Conservation (phyloP, 73 alveolate genomes). For the Breviolum minutum region DNA sequence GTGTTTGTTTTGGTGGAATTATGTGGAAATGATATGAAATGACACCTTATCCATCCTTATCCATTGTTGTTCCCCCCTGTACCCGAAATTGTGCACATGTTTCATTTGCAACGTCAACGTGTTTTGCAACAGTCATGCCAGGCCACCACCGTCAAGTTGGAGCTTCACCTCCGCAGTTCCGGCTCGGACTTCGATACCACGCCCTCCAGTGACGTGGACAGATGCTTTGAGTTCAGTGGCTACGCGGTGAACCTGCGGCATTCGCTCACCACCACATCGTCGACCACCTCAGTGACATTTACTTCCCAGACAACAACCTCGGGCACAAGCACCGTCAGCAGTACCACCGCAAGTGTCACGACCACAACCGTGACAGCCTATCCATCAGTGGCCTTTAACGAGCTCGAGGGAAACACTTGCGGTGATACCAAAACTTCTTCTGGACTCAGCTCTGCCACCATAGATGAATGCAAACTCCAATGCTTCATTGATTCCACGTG, state of each 20-base stretch:
- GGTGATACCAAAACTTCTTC: conserved; percentile 27
- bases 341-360: not conserved
- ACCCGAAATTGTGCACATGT: no score
- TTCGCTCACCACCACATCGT: conserved; percentile 51
- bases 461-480: conserved; percentile 51
- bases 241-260: conserved; percentile 68
- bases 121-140: not conserved
- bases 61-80: no score
- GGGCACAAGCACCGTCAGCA: not conserved
- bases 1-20: no score
- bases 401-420: conserved; percentile 28
- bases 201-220: conserved; percentile 27
- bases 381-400: conserved; percentile 79
- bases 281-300: not conserved
- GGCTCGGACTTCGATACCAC: conserved; percentile 14
- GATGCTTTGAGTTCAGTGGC: conserved; percentile 55
- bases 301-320: conserved; percentile 22
- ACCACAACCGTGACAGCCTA: conserved; percentile 68
- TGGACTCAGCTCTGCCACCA: conserved; percentile 49
- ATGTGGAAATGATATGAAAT: no score
- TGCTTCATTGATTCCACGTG: conserved; percentile 73
- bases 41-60: no score
- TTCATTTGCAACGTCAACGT: not conserved
- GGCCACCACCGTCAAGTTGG: conserved; percentile 72
- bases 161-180: conserved; percentile 23